These are phyloP conservation scores for Amanita pseudoporphyria DNA, from an alignment of 768 basidiomycete species.

Conservation along the genomic window DNA sequence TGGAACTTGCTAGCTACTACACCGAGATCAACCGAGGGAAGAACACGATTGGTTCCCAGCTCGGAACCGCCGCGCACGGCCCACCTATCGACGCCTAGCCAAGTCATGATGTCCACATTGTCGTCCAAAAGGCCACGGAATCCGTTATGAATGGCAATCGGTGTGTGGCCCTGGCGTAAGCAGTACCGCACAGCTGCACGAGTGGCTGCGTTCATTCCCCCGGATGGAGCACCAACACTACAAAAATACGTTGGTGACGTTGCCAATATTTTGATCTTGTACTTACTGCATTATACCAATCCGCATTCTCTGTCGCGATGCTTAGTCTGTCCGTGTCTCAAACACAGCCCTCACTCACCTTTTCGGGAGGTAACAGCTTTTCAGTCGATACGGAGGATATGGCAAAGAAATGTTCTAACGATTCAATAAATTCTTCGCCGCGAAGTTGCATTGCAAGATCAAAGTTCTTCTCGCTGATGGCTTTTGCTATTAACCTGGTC, in stretches of 20 bases:
- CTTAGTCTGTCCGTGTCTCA: slow-evolving; percentile 9
- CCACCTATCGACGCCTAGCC: slow-evolving; percentile 98
- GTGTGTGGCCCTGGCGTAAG: slow-evolving; percentile 82
- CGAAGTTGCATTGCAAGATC: slow-evolving; percentile 78
- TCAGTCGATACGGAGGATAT: slow-evolving; percentile 55
- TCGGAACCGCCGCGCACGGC: slow-evolving; percentile 94
- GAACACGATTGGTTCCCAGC: slow-evolving; percentile 88
- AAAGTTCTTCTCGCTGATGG: slow-evolving; percentile 79
- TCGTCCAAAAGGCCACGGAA: slow-evolving; percentile 93
- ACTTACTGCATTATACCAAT: slow-evolving; percentile 80
- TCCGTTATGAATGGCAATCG: slow-evolving; percentile 92
- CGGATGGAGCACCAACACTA: slow-evolving; percentile 94
- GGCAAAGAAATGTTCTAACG: slow-evolving; percentile 73
- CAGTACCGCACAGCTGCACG: slow-evolving; percentile 93
- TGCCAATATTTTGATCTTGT: not conserved
- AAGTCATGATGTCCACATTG: slow-evolving; percentile 75
- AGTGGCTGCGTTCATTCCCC: slow-evolving; percentile 98
- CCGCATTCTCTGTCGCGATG: slow-evolving; percentile 50
- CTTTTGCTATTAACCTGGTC: slow-evolving; percentile 81
- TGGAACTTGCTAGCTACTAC: slow-evolving; percentile 89
- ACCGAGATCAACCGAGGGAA: slow-evolving; percentile 83
- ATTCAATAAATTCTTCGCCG: slow-evolving; percentile 87
- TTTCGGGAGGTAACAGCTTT: slow-evolving; percentile 38
- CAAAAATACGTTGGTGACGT: not conserved
- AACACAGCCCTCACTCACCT: slow-evolving; percentile 25